phyloP scores from a whole-genome alignment of 2,329 filamentous ascomycete genomes.

The Aureobasidium uvarum region DNA sequence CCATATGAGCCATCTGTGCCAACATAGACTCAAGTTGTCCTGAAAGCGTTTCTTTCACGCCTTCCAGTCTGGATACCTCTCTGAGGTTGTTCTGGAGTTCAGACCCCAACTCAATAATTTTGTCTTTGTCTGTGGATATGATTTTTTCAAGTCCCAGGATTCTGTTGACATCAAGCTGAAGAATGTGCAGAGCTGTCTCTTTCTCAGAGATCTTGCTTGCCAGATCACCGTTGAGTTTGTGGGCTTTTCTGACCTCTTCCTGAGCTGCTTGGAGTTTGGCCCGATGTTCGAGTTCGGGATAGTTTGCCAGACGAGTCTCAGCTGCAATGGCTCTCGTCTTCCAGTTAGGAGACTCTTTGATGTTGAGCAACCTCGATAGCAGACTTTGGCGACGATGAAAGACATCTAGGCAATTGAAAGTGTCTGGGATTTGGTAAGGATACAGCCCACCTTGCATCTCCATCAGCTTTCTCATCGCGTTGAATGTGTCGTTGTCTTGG shows the following conservation, averaged over 20 bases:
- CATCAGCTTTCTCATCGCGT: too few relatives aligned
- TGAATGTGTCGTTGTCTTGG: not conserved
- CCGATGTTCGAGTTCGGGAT: not conserved
- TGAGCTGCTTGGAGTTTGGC: not conserved
- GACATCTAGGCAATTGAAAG: not conserved
- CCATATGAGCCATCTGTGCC: not conserved
- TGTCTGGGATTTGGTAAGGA: not conserved
- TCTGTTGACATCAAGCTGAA: not conserved
- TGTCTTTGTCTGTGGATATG: not conserved
- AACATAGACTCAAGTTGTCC: not conserved
- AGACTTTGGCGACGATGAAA: too few relatives aligned
- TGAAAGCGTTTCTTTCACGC: not conserved
- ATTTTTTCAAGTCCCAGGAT: not conserved
- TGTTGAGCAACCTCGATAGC: not conserved
- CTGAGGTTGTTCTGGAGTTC: not conserved
- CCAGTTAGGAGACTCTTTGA: not conserved
- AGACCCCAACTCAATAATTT: not conserved
- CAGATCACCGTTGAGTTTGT: not conserved
- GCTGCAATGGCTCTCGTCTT: not conserved
- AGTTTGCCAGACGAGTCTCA: not conserved
- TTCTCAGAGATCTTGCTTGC: not conserved
- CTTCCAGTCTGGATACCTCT: not conserved
- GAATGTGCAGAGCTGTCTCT: not conserved
- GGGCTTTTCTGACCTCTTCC: not conserved
- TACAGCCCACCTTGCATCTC: too few relatives aligned